A percentile compares a stretch with the other conserved stretches of the same genome.
Conservation (phyloP, 73 alveolate genomes). For the Urostyla sp. region DNA sequence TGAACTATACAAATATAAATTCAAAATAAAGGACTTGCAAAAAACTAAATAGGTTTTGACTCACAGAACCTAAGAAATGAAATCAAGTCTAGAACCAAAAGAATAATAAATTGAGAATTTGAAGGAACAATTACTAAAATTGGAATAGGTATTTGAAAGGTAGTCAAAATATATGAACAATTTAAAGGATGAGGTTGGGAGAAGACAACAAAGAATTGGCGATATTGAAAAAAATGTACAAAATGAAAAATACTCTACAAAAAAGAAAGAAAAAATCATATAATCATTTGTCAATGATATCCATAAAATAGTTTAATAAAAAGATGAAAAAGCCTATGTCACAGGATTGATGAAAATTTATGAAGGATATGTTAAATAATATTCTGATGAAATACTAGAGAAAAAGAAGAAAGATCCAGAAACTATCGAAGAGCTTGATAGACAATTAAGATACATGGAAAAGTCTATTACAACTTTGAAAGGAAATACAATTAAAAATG, state of each 20-base stretch:
- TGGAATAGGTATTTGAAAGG: constrained; percentile 61
- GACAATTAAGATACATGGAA: constrained; percentile 83
- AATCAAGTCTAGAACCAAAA: constrained; percentile 77
- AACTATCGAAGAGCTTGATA: constrained; percentile 84
- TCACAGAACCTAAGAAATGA: constrained; percentile 82
- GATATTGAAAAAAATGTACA: constrained; percentile 51
- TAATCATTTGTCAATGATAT: constrained; percentile 71
- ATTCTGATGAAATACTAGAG: constrained; percentile 71
- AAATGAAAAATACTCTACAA: constrained; percentile 49
- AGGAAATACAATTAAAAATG: constrained; percentile 68
- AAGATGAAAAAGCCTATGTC: constrained; percentile 75
- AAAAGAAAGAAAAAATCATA: constrained; percentile 69
- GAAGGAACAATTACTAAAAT: constrained; percentile 73
- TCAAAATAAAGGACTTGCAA: constrained; percentile 81
- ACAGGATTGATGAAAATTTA: constrained; percentile 71
- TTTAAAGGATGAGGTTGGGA: constrained; percentile 66
- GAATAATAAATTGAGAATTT: constrained; percentile 76
- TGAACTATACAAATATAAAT: constrained; percentile 75
- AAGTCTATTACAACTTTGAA: constrained; percentile 73
- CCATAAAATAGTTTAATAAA: constrained; percentile 70
- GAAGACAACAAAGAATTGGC: constrained; percentile 61
- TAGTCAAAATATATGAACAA: constrained; percentile 46
- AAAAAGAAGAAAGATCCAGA: constrained; percentile 83
- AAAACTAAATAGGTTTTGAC: constrained; percentile 85
- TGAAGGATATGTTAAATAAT: constrained; percentile 69